Percentiles rank a stretch among this genome's conserved stretches.
Evolutionary conservation across 345 rosid species (phyloP).

Genomic region (Ailanthus altissimus): DNA sequence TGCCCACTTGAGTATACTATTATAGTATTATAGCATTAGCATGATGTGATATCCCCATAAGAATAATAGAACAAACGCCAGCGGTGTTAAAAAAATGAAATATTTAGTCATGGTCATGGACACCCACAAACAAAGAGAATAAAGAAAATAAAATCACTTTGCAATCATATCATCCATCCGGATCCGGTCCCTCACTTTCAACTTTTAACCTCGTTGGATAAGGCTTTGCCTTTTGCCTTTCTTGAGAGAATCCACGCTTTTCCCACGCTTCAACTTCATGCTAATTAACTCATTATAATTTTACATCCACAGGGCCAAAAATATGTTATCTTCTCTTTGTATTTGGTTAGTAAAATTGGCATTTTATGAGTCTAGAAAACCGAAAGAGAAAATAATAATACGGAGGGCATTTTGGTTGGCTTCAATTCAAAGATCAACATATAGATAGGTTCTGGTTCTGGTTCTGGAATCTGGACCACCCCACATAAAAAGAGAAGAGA

Average conservation of each 20-base stretch:
- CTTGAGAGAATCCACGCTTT: neutral
- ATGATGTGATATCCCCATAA: too few species aligned
- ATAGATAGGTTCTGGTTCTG: constrained; percentile 1
- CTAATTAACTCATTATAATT: neutral
- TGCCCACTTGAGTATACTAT: too few species aligned
- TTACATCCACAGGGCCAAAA: too few species aligned
- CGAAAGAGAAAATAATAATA: too few species aligned
- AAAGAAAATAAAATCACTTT: neutral
- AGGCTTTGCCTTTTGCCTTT: neutral
- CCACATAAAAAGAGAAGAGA: neutral
- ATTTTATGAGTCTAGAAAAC: neutral
- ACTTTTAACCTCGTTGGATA: constrained; percentile 16
- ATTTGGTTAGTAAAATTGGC: neutral
- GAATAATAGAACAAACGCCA: too few species aligned
- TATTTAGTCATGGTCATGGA: too few species aligned
- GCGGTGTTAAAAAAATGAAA: too few species aligned
- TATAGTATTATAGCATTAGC: too few species aligned
- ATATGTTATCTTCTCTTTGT: constrained; percentile 3
- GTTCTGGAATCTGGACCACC: constrained; percentile 6
- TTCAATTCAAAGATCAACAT: neutral
- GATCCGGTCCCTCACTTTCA: neutral
- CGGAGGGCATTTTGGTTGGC: neutral
- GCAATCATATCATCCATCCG: neutral
- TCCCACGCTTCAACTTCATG: neutral
- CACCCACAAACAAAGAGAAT: neutral